Evolutionary conservation across 2,329 filamentous ascomycete genomes (phyloP).

Genomic region (Fusarium transvaalense): DNA sequence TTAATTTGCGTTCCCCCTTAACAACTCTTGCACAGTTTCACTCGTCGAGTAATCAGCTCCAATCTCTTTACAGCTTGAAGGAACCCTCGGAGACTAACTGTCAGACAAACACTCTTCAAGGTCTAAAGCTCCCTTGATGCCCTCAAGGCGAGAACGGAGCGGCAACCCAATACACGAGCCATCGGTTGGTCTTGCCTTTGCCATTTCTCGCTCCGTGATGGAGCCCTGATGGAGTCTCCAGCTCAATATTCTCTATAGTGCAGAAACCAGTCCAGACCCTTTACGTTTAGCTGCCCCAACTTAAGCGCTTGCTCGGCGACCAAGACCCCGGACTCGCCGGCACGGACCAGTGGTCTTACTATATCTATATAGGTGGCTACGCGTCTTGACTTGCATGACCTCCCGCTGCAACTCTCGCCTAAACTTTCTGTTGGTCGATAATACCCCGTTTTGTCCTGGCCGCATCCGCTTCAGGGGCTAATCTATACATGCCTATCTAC

Average conservation of each 20-base stretch:
- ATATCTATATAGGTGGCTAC: conserved; percentile 3
- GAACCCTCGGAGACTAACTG: background rate
- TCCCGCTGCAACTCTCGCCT: conserved; percentile 13
- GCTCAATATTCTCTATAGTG: background rate
- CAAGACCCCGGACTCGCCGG: conserved; percentile 22
- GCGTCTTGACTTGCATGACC: background rate
- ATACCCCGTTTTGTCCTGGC: conserved; percentile 1
- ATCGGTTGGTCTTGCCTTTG: conserved; percentile 24
- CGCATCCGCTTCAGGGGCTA: background rate
- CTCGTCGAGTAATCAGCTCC: background rate
- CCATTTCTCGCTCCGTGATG: conserved; percentile 11
- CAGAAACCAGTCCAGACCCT: background rate
- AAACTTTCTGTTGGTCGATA: conserved; percentile 23
- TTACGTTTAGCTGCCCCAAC: conserved; percentile 6
- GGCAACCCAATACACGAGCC: conserved; percentile 2
- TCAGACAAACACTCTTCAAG: background rate
- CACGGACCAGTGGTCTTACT: conserved; percentile 23
- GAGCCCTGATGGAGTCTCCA: conserved; percentile 15
- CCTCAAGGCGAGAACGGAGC: background rate
- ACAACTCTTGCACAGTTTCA: background rate
- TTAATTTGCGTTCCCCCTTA: background rate
- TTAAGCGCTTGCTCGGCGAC: background rate
- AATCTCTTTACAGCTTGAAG: background rate
- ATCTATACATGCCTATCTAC: conserved; percentile 3
- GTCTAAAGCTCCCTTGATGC: background rate